These are phyloP conservation scores for Kwoniella shandongensis DNA, from an alignment of 768 basidiomycete genomes.

Conservation along the genomic window DNA sequence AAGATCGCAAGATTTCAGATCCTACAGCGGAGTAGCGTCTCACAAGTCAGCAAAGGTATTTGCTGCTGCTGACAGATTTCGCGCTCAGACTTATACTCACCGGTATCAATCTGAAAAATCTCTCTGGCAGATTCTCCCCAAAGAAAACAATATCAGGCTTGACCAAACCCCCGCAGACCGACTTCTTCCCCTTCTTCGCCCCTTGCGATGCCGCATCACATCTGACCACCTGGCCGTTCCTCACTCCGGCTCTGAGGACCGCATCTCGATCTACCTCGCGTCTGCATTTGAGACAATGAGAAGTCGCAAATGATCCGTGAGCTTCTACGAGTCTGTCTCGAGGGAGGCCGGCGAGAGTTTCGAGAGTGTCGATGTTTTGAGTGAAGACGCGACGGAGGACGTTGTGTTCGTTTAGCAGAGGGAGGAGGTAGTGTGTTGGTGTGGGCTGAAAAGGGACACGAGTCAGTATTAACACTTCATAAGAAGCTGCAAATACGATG, in stretches of 20 bases:
- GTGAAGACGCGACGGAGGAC: slow-evolving; percentile 61
- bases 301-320: slow-evolving; percentile 89
- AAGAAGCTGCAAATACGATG: too few species aligned
- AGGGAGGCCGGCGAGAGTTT: slow-evolving; percentile 77
- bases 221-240: slow-evolving; percentile 64
- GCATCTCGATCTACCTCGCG: slow-evolving; percentile 63
- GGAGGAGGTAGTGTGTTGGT: slow-evolving; percentile 82
- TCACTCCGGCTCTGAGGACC: slow-evolving; percentile 65
- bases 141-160: slow-evolving; percentile 97
- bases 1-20: slow-evolving; percentile 70
- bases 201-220: slow-evolving; percentile 56
- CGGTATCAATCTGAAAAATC: slow-evolving; percentile 64
- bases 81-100: too few species aligned
- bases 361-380: slow-evolving; percentile 74
- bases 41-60: too few species aligned
- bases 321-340: slow-evolving; percentile 80
- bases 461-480: too few species aligned
- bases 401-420: slow-evolving; percentile 68
- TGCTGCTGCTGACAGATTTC: too few species aligned
- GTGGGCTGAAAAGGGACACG: slow-evolving; percentile 77
- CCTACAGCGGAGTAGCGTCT: slow-evolving; percentile 32
- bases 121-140: slow-evolving; percentile 67
- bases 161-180: slow-evolving; percentile 67
- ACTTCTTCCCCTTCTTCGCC: slow-evolving; percentile 12
- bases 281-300: slow-evolving; percentile 77